Percentiles rank a stretch among this genome's conserved stretches.
Evolutionary conservation across 768 basidiomycete genomes (phyloP).

Genomic region (Tephrocybe sp.): DNA sequence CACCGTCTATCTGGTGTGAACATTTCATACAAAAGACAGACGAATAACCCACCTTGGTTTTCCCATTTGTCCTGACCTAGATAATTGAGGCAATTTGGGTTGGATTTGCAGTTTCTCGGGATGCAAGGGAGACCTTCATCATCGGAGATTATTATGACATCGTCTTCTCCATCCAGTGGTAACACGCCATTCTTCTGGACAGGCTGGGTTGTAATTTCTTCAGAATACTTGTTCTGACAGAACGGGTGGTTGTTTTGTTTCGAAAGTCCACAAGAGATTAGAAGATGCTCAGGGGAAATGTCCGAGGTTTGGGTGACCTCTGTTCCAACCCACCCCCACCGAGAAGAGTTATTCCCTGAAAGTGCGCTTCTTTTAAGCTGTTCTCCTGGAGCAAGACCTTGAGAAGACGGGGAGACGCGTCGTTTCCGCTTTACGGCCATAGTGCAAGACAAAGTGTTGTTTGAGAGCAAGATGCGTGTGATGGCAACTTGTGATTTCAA

Average conservation of each 20-base stretch:
- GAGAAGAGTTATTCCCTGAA: slow-evolving; percentile 38
- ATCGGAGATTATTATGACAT: slow-evolving; percentile 70
- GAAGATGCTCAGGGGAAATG: slow-evolving; percentile 66
- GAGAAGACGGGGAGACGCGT: slow-evolving; percentile 40
- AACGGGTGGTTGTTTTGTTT: slow-evolving; percentile 43
- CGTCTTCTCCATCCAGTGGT: slow-evolving; percentile 44
- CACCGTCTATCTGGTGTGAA: slow-evolving; percentile 37
- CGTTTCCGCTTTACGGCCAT: slow-evolving; percentile 64
- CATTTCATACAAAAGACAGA: slow-evolving; percentile 9
- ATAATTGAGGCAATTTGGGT: slow-evolving; percentile 86
- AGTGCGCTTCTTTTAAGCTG: slow-evolving; percentile 56
- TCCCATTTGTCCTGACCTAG: slow-evolving; percentile 85
- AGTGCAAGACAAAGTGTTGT: slow-evolving; percentile 4
- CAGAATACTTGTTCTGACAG: slow-evolving; percentile 57
- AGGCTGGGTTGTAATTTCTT: slow-evolving; percentile 9
- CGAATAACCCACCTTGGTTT: slow-evolving; percentile 47
- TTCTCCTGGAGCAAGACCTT: slow-evolving; percentile 61
- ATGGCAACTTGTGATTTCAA: neutral
- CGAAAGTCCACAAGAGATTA: slow-evolving; percentile 68
- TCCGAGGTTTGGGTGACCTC: slow-evolving; percentile 52
- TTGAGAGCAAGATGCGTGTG: slow-evolving; percentile 11
- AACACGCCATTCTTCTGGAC: slow-evolving; percentile 10
- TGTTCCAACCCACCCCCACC: slow-evolving; percentile 84
- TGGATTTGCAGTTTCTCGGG: slow-evolving; percentile 65
- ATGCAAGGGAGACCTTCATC: slow-evolving; percentile 56